A percentile compares a stretch with the other conserved stretches of the same genome.
phyloP scores from a whole-genome alignment of 306 rosid genomes.

The cucumber (Cucumis sativus) region Cucumber_9930_V3 NC_026658.2:5648501-5649000 shows the following conservation, averaged over 20 bases:
- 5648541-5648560: not conserved
- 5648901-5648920: not conserved
- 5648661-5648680: not conserved
- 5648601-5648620: not conserved
- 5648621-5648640: not conserved
- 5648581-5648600: not conserved
- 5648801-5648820: not conserved
- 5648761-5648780: not conserved
- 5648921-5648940: not conserved
- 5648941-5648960: not conserved
- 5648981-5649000: not conserved
- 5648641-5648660: not conserved
- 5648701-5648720: not conserved
- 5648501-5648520: not conserved
- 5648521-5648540: not conserved
- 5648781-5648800: not conserved
- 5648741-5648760: not conserved
- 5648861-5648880: not conserved
- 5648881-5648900: not conserved
- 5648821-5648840: not conserved
- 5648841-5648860: not conserved
- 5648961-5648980: not conserved
- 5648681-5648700: not conserved
- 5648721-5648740: not conserved
- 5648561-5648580: not conserved